Percentiles rank a stretch among this genome's conserved stretches.
Conservation (phyloP, 306 rosid genomes). For the Fagus sylvatica region DNA sequence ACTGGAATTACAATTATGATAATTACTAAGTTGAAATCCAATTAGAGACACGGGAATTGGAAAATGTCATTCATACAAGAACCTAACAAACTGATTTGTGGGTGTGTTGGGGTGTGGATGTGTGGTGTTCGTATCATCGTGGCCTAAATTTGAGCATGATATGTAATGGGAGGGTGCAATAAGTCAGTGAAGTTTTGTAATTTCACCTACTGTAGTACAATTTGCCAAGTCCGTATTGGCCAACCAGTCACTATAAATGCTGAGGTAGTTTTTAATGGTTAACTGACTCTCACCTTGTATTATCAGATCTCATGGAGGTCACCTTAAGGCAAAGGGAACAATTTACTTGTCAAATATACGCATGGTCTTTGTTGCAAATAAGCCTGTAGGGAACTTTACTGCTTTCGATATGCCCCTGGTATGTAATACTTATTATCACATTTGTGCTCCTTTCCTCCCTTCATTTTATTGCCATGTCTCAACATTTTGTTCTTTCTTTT, state of each 20-base stretch:
- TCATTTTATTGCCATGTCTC: background rate
- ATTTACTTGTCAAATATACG: constrained; percentile 87
- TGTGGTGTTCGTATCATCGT: background rate
- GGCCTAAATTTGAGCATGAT: background rate
- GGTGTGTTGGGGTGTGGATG: background rate
- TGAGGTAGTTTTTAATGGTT: background rate
- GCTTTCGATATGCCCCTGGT: constrained; percentile 99
- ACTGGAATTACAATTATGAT: background rate
- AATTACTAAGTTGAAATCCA: background rate
- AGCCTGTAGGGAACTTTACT: constrained; percentile 49
- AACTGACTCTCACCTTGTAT: constrained; percentile 5
- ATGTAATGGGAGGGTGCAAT: background rate
- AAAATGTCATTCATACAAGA: background rate
- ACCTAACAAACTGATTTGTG: background rate
- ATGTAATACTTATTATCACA: constrained; percentile 30
- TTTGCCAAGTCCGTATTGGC: background rate
- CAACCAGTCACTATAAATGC: background rate
- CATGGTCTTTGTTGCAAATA: constrained; percentile 81
- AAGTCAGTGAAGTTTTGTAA: background rate
- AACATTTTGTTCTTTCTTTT: background rate
- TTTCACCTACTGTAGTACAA: background rate
- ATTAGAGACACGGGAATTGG: background rate
- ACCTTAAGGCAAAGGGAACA: constrained; percentile 73
- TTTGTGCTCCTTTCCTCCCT: background rate
- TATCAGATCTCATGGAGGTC: constrained; percentile 62